These are phyloP conservation scores for Leptomonas pyrrhocoris DNA, from an alignment of 208 protist genomes.

Conservation along the genomic window DNA sequence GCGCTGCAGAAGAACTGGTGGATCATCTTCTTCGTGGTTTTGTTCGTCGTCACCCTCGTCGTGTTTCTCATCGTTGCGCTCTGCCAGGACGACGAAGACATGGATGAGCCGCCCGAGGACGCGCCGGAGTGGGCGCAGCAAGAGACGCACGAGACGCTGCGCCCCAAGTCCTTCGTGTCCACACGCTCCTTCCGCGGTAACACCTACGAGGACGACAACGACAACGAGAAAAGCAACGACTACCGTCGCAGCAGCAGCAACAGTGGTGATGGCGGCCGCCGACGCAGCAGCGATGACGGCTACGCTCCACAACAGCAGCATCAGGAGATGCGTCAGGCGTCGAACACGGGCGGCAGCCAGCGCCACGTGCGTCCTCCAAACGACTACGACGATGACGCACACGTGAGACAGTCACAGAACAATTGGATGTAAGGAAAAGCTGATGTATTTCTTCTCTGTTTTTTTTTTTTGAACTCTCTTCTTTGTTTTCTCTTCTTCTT, in stretches of 20 bases:
- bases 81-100: conserved; percentile 56
- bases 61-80: conserved; percentile 29
- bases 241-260: no score
- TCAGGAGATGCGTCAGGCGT: background rate
- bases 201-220: conserved; percentile 2
- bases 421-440: conserved; percentile 14
- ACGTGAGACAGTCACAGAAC: conserved; percentile 3
- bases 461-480: background rate
- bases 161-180: conserved; percentile 40
- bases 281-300: conserved; percentile 6
- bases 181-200: conserved; percentile 40
- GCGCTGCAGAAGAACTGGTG: conserved; percentile 38
- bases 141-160: conserved; percentile 22
- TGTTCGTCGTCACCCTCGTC: conserved; percentile 35
- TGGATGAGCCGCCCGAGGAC: conserved; percentile 59
- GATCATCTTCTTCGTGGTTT: conserved; percentile 35
- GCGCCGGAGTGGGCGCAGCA: conserved; percentile 49
- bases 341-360: background rate
- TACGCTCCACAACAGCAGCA: background rate
- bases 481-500: background rate
- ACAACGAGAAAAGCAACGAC: conserved; percentile 3
- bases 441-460: background rate
- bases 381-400: conserved; percentile 11
- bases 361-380: conserved; percentile 15
- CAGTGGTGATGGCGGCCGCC: background rate